phyloP scores from a whole-genome alignment of 352 stramenopile genomes.

The Phytophthora pseudosyringae region DNA sequence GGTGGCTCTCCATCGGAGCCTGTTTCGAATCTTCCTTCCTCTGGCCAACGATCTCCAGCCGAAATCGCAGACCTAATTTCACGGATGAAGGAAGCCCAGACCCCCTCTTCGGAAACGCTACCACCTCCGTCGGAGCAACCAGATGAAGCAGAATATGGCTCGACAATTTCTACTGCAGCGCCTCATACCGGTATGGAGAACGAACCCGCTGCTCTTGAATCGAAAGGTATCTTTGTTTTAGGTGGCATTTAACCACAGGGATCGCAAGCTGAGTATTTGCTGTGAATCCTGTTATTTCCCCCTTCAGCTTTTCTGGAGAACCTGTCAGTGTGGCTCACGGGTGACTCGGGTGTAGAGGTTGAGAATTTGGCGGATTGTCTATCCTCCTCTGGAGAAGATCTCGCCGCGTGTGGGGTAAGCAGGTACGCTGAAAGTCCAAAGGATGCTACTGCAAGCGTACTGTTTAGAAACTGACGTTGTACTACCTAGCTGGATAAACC shows the following conservation, averaged over 20 bases:
- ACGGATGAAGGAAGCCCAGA: conserved; percentile 33
- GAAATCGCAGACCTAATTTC: conserved; percentile 33
- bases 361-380: conserved; percentile 43
- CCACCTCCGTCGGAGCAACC: conserved; percentile 5
- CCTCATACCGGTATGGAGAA: neutral
- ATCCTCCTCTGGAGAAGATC: conserved; percentile 29
- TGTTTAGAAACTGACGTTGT: neutral
- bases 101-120: conserved; percentile 6
- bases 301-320: conserved; percentile 39
- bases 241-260: neutral
- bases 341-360: conserved; percentile 60
- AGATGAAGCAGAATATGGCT: neutral
- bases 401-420: conserved; percentile 46
- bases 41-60: conserved; percentile 11
- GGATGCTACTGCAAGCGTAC: neutral
- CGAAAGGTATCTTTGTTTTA: conserved; percentile 17
- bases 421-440: conserved; percentile 30
- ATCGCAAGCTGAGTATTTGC: conserved; percentile 1
- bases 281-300: neutral
- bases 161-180: neutral
- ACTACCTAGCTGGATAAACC: conserved; percentile 46
- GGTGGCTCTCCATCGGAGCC: neutral
- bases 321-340: conserved; percentile 55
- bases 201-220: conserved; percentile 1
- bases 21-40: neutral